phyloP scores from a whole-genome alignment of 73 alveolate species.

The Tetrahymena borealis region DNA sequence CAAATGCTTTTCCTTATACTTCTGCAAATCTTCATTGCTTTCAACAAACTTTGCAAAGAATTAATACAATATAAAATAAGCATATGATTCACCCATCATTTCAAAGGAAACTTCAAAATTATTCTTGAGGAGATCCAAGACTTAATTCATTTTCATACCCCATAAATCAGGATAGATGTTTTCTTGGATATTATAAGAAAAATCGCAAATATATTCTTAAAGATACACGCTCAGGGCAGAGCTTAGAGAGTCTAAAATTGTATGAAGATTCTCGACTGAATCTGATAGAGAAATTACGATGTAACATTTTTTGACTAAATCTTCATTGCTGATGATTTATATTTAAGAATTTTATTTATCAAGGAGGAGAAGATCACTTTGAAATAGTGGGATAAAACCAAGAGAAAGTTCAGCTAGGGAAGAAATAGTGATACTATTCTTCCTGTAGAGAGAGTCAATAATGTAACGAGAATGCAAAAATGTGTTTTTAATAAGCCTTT shows the following conservation, averaged over 20 bases:
- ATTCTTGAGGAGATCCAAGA: neutral
- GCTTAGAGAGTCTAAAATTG: neutral
- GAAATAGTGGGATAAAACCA: neutral
- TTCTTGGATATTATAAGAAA: neutral
- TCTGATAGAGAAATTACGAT: neutral
- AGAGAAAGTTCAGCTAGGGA: neutral
- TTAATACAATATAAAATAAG: neutral
- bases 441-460: neutral
- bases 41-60: neutral
- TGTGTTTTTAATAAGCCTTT: neutral
- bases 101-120: neutral
- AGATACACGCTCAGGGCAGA: neutral
- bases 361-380: neutral
- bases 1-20: neutral
- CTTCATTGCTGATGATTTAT: neutral
- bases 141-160: neutral
- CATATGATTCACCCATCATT: neutral
- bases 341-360: neutral
- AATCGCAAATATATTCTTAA: neutral
- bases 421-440: neutral
- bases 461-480: neutral
- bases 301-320: neutral
- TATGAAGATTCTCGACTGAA: neutral
- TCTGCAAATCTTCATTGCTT: neutral
- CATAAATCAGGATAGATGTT: neutral